Evolutionary conservation across 352 stramenopile species (phyloP).

Genomic region (Globisporangium spiculum): DNA sequence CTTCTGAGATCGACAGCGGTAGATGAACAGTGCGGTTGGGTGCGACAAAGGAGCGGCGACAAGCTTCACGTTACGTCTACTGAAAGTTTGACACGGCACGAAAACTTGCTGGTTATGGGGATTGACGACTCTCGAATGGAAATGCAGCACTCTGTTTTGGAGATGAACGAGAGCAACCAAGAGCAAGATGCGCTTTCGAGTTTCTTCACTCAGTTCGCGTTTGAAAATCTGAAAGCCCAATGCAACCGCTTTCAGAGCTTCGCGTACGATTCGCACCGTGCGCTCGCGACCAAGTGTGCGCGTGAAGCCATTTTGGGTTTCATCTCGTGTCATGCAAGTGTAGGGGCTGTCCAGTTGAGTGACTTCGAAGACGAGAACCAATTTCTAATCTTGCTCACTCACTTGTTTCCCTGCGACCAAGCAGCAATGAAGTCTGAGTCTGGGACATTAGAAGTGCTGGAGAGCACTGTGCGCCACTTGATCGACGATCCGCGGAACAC

Average conservation of each 20-base stretch:
- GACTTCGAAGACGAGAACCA: conserved; percentile 36
- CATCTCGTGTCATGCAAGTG: conserved; percentile 22
- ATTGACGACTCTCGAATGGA: conserved; percentile 49
- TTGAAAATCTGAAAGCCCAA: conserved; percentile 66
- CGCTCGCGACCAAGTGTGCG: conserved; percentile 54
- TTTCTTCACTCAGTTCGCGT: conserved; percentile 65
- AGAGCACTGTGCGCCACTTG: conserved; percentile 22
- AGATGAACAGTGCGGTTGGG: conserved; percentile 30
- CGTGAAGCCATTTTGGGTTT: conserved; percentile 42
- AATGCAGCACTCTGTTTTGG: conserved; percentile 31
- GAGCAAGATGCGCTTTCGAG: conserved; percentile 49
- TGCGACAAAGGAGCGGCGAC: conserved; percentile 39
- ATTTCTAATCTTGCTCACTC: conserved; percentile 46
- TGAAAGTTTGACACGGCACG: conserved; percentile 23
- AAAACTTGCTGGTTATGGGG: conserved; percentile 60
- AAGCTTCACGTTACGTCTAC: conserved; percentile 27
- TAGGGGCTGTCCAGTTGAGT: conserved; percentile 17
- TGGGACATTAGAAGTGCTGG: conserved; percentile 17
- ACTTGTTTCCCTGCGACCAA: conserved; percentile 26
- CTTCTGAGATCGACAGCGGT: conserved; percentile 8
- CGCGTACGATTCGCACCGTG: conserved; percentile 58
- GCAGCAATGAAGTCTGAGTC: background rate
- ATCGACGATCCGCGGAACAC: conserved; percentile 24
- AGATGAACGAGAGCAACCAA: conserved; percentile 62
- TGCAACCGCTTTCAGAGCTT: conserved; percentile 54